Evolutionary conservation across 352 stramenopile genomes (phyloP).

Genomic region (Sclerospora graminicola): DNA sequence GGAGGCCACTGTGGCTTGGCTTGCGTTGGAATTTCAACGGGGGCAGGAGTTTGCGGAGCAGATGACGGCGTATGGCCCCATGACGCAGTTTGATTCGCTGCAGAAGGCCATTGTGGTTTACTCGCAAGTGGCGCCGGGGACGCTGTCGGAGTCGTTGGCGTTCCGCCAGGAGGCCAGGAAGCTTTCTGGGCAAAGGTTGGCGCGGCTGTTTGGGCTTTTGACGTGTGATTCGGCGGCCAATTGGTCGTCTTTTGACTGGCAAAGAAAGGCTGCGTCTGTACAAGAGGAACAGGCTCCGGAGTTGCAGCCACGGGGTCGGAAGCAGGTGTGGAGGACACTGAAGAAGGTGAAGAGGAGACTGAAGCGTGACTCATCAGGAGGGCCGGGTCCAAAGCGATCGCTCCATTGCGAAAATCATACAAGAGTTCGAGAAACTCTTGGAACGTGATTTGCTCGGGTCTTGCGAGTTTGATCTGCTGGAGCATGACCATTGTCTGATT

Average conservation of each 20-base stretch:
- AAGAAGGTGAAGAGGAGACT: slow-evolving; percentile 11
- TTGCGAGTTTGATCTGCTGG: slow-evolving; percentile 46
- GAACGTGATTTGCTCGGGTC: slow-evolving; percentile 46
- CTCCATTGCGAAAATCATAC: slow-evolving; percentile 61
- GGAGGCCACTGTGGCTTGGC: slow-evolving; percentile 37
- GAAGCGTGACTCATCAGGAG: slow-evolving; percentile 33
- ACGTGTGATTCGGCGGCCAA: neutral
- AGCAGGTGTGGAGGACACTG: neutral
- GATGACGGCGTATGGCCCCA: slow-evolving; percentile 13
- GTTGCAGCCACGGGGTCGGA: too few relatives aligned
- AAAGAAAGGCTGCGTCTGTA: slow-evolving; percentile 14
- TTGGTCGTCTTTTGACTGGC: slow-evolving; percentile 9
- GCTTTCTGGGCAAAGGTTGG: slow-evolving; percentile 38
- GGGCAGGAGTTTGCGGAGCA: slow-evolving; percentile 22
- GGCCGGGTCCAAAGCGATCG: slow-evolving; percentile 40
- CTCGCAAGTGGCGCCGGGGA: slow-evolving; percentile 5
- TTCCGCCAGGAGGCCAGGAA: slow-evolving; percentile 31
- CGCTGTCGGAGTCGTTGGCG: slow-evolving; percentile 2
- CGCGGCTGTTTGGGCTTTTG: slow-evolving; percentile 10
- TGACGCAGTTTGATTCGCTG: slow-evolving; percentile 10
- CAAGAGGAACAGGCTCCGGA: slow-evolving; percentile 6
- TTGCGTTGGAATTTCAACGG: slow-evolving; percentile 13
- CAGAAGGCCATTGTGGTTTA: slow-evolving; percentile 22
- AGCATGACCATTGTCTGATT: slow-evolving; percentile 49
- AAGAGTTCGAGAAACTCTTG: slow-evolving; percentile 75